These are phyloP conservation scores for Phytopythium aichiense DNA, from an alignment of 352 stramenopile genomes.

Conservation along the genomic window DNA sequence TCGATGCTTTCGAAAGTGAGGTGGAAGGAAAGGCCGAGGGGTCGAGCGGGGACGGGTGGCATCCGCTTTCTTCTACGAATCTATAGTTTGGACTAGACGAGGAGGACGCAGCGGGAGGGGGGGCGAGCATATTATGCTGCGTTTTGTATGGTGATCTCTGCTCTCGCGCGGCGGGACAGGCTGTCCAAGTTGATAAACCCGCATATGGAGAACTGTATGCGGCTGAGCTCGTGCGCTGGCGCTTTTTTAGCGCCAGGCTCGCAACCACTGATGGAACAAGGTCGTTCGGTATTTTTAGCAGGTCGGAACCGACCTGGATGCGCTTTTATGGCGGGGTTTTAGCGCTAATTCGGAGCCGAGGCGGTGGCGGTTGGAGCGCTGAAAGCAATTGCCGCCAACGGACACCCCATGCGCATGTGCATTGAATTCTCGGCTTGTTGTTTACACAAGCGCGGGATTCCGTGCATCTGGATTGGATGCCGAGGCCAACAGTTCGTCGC, in stretches of 20 bases:
- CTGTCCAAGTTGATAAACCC: background rate
- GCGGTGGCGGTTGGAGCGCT: no score
- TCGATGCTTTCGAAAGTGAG: conserved; percentile 7
- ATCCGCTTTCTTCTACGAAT: background rate
- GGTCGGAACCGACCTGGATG: conserved; percentile 1
- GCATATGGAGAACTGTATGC: background rate
- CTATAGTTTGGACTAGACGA: background rate
- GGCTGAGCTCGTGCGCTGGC: background rate
- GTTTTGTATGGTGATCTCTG: background rate
- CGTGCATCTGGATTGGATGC: no score
- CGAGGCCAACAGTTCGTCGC: no score
- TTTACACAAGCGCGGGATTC: no score
- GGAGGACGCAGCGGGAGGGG: background rate
- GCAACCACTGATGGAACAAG: conserved; percentile 4
- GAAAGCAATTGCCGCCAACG: no score
- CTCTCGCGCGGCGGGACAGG: background rate
- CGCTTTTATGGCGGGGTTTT: background rate
- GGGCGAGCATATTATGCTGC: background rate
- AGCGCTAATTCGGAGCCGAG: no score
- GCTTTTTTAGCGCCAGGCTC: background rate
- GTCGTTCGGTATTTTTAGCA: background rate
- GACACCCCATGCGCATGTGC: no score
- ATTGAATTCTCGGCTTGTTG: no score
- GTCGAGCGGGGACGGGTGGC: background rate
- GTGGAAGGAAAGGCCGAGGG: background rate